Base-by-base conservation (phyloP, 345 rosid species). In the Euphorbia lathyris region DNA sequence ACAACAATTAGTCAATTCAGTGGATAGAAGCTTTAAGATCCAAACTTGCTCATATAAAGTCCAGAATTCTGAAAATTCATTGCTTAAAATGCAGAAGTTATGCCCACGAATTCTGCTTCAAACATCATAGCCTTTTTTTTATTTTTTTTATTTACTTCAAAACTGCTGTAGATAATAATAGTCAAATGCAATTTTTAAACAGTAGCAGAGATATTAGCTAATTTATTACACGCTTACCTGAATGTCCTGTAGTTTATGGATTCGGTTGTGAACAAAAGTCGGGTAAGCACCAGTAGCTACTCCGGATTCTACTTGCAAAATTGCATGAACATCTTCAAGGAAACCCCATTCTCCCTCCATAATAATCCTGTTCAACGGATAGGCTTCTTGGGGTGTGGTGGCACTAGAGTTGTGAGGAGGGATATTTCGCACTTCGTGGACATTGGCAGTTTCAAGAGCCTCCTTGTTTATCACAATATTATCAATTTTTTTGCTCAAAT, bases 351-450 rank as follows among this genome's bases (percentile, higher is more conserved):
- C 94, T 65, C 85, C 96, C 3, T 65, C 36, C 26, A 81, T 80
- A 55, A 95, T 90, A 70, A 95, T 95, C 80, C 78, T 80, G 57
- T 86, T 84, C 55, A 95, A 58, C 7, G 99, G 99, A 82, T 90
- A 95, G 17, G 85, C 97, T 71, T 83, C 85, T 78, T 45, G 63
- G 8, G 93, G 89, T 19, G 73, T 70, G 0, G 87, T 65, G 25
- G 98, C 96, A 67, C 83, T 77, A 20, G 76, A 66, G 63, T 92
- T 68, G 38, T 88, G 75, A 17, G 92, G 93, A 8, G 98, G 98
- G 71, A 90, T 84, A 75, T 92, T 90, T 64, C 83, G 97, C 36
- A 86, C 67, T 62, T 71, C 67, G 42, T 66, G 78, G 9, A 87
- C 69, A 68, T 32, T 68, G 7, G 86, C 80, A 58, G 61, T 74